Evolutionary conservation across 2,329 filamentous ascomycete genomes (phyloP).

Genomic region (Xylariaceae sp.): DNA sequence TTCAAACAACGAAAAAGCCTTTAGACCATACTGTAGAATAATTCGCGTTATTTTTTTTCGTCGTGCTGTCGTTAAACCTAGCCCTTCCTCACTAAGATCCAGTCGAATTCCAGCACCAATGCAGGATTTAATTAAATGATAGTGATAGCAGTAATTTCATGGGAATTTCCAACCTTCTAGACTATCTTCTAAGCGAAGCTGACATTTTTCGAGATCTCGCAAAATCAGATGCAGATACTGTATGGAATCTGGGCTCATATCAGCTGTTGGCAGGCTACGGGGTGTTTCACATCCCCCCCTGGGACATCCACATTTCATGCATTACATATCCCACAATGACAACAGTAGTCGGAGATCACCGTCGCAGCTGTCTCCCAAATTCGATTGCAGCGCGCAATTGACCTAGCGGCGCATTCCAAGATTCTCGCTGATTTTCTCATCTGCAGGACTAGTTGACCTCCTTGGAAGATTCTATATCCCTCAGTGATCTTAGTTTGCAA

Average conservation of each 20-base stretch:
- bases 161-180: neutral
- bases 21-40: no score
- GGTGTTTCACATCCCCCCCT: conserved; percentile 21
- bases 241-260: conserved; percentile 30
- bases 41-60: no score
- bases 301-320: conserved; percentile 19
- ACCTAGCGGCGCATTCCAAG: neutral
- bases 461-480: neutral
- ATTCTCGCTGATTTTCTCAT: conserved; percentile 21
- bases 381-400: neutral
- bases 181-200: neutral
- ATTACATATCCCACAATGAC: conserved; percentile 2
- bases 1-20: no score
- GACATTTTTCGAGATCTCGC: conserved; percentile 15
- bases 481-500: neutral
- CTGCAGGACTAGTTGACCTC: neutral
- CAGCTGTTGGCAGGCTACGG: conserved; percentile 19
- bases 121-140: no score
- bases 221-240: conserved; percentile 17
- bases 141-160: neutral
- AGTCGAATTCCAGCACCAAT: no score
- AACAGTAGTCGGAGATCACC: conserved; percentile 4
- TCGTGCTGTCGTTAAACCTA: no score
- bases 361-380: conserved; percentile 1
- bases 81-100: no score